Percentiles rank a stretch among this genome's conserved stretches.
phyloP scores from a whole-genome alignment of 306 rosid genomes.

The Corylus americana region DNA sequence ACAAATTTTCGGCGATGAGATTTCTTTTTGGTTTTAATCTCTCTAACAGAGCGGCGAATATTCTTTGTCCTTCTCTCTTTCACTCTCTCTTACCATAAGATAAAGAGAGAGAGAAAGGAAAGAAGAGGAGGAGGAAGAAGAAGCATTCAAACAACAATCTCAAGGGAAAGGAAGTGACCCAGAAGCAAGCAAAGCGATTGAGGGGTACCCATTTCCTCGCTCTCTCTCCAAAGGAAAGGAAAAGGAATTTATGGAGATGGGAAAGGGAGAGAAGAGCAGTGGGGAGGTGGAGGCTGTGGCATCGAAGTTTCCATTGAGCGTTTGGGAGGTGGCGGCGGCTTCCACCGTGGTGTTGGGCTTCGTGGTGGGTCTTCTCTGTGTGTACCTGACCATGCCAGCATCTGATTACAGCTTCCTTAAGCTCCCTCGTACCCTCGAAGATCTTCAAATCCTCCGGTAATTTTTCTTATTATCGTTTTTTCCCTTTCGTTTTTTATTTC shows the following conservation, averaged over 20 bases:
- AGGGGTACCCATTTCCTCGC: not conserved
- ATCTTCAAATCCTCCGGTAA: conserved; percentile 79
- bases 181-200: not conserved
- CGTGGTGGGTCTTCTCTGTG: conserved; percentile 50
- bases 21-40: conserved; percentile 7
- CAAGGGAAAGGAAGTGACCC: too few species aligned
- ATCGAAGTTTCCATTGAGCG: not conserved
- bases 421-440: conserved; percentile 84
- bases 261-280: conserved; percentile 11
- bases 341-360: conserved; percentile 65
- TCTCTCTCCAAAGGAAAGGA: conserved; percentile 9
- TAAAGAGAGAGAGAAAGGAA: not conserved
- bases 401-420: conserved; percentile 98
- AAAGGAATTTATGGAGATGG: not conserved
- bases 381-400: conserved; percentile 84
- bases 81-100: not conserved
- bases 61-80: not conserved
- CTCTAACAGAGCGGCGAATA: conserved; percentile 20
- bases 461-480: not conserved
- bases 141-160: not conserved
- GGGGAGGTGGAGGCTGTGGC: not conserved
- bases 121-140: not conserved
- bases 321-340: conserved; percentile 66
- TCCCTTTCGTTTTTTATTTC: not conserved
- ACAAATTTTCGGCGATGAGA: too few species aligned